Evolutionary conservation across 192 early-diverging fungal genomes (phyloP).

Genomic region (Blastocladiella britannica): DNA sequence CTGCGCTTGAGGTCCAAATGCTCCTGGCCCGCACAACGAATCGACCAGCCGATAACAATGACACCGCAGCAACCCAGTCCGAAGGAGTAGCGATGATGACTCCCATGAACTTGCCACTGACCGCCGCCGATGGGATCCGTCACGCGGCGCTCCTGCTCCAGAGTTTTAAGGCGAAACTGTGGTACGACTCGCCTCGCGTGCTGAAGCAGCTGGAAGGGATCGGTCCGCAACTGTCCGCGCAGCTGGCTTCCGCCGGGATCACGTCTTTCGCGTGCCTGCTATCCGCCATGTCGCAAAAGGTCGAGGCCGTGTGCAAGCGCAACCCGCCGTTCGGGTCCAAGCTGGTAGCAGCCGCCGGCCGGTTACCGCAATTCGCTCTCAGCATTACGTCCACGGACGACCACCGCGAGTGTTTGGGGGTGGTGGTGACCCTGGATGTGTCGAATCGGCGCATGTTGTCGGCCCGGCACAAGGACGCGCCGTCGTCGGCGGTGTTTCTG

Average conservation of each 20-base stretch:
- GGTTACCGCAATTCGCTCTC: neutral
- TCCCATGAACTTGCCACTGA: neutral
- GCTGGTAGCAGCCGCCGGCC: constrained; percentile 5
- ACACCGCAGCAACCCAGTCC: too few species aligned
- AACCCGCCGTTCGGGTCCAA: constrained; percentile 43
- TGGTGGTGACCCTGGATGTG: neutral
- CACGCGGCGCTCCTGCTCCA: constrained; percentile 8
- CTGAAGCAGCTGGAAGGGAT: constrained; percentile 36
- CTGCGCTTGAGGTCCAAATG: too few species aligned
- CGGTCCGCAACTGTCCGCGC: constrained; percentile 24
- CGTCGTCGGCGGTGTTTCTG: neutral
- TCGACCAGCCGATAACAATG: constrained; percentile 6
- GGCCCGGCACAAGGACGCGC: neutral
- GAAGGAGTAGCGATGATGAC: too few species aligned
- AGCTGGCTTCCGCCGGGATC: constrained; percentile 21
- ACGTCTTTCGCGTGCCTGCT: constrained; percentile 18
- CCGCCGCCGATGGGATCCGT: constrained; percentile 1
- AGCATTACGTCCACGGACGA: neutral
- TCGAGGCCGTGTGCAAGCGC: constrained; percentile 30
- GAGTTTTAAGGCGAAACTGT: constrained; percentile 17
- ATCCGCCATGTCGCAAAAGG: constrained; percentile 14
- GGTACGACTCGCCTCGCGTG: constrained; percentile 20
- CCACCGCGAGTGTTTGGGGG: too few species aligned
- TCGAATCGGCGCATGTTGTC: neutral
- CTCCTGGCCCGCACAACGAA: constrained; percentile 6